phyloP scores from a whole-genome alignment of 345 rosid species.

The Carallia brachiata region DNA sequence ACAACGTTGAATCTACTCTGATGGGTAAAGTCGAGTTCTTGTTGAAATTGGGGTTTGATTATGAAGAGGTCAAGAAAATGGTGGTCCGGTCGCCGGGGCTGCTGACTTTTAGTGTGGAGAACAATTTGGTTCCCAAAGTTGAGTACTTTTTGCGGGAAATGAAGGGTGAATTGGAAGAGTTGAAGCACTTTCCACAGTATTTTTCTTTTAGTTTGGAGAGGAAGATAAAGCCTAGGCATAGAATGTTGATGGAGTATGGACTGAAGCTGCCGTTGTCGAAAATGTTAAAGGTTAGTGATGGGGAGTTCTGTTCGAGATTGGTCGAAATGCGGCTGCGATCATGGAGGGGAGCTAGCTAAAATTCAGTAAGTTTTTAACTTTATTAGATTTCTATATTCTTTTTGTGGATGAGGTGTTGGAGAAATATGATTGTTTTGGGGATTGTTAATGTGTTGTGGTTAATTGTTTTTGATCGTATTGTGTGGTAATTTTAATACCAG shows the following conservation, averaged over 20 bases:
- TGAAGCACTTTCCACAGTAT: slow-evolving; percentile 79
- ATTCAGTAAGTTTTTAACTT: slow-evolving; percentile 9
- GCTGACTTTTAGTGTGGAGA: slow-evolving; percentile 65
- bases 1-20: slow-evolving; percentile 54
- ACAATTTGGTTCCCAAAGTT: slow-evolving; percentile 65
- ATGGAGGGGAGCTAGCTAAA: slow-evolving; percentile 22
- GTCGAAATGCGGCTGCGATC: slow-evolving; percentile 53
- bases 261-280: slow-evolving; percentile 54
- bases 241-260: slow-evolving; percentile 54
- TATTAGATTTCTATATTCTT: not conserved
- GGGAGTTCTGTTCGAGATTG: slow-evolving; percentile 56
- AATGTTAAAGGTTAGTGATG: slow-evolving; percentile 83
- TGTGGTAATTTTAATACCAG: not conserved
- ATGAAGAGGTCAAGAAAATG: slow-evolving; percentile 60
- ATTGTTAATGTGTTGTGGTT: not conserved
- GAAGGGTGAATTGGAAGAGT: slow-evolving; percentile 56
- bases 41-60: slow-evolving; percentile 45
- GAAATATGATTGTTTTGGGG: not conserved
- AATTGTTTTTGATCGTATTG: no score
- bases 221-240: slow-evolving; percentile 80
- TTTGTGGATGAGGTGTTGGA: not conserved
- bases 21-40: slow-evolving; percentile 58
- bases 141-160: slow-evolving; percentile 60
- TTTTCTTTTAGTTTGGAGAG: slow-evolving; percentile 84
- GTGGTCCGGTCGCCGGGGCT: slow-evolving; percentile 72